Evolutionary conservation across 2,329 filamentous ascomycete genomes (phyloP), one percentile per base, ranked within the genome.

Genomic region (Xylaria sp.): DNA sequence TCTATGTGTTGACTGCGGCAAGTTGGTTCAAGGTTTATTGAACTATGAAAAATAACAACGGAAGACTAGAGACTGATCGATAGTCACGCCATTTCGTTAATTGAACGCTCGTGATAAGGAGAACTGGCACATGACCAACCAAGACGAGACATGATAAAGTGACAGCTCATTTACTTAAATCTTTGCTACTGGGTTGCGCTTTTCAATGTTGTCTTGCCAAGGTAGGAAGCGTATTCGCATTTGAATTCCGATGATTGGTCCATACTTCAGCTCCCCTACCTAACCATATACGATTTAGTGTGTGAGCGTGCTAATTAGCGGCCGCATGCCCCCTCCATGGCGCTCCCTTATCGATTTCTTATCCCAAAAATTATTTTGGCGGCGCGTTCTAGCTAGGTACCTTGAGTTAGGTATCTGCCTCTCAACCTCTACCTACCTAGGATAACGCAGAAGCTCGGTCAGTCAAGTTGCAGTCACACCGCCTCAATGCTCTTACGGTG

Each of bases 311-410:
- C 9, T 34, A 36, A 13, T 20, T 15, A 50, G 50, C 4, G 53
- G 53, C 5, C 52, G 1, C 15, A 9, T 52, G 10, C 23, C 50
- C 28, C 30, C 30, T 3, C 30, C 3, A 13, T 34, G 6, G 10
- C 28, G 2, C 34, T 53, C 13, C 15, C 61, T 61, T 67, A 67
- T 67, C 65, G 36, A 15, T 30, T 52, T 59, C 55, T 61, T 58
- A 61, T 61, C 56, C 28, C 57, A 39, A 67, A 67, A 67, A 67
- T 60, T 60, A 60, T 67, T 67, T 65, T 67, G 65, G 48, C 39
- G 50, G 25, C 36, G n/a, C n/a, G n/a, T n/a, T n/a, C n/a, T n/a
- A n/a, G n/a, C n/a, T n/a, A n/a, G n/a, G n/a, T n/a, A n/a, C n/a
- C n/a, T n/a, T n/a, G n/a, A n/a, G n/a, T n/a, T n/a, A n/a, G n/a